Evolutionary conservation across 176 grass and related monocot species (phyloP), one percentile per base, ranked within the genome.

Genomic region (Saccharum spontaneum): DNA sequence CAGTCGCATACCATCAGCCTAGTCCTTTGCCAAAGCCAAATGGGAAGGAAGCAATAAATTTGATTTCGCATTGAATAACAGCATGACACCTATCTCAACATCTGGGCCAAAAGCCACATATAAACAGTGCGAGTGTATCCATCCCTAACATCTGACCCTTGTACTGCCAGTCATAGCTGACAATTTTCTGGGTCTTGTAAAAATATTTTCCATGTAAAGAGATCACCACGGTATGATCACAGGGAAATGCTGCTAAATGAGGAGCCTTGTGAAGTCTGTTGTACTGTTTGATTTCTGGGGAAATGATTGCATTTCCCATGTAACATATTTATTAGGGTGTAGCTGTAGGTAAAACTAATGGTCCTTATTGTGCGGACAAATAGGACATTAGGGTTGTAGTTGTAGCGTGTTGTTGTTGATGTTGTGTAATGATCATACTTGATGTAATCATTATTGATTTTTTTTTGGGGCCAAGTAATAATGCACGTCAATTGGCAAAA

Each of bases 261-360:
- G 78, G 54, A 59, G 43, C 44, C 34, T 26, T 78, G 79, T 89
- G 88, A 59, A 78, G 45, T 68, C 12, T 83, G 84, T 61, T 83
- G 84, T 68, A 84, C 73, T 87, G 50, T 71, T 74, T 79, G 36
- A 69, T 76, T 70, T 87, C 23, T 50, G 6, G 37, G 55, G 70
- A 54, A 63, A 70, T 76, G 85, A 64, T 37, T 39, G 70, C n/a
- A 67, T 84, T 76, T 75, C 41, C 69, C 83, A 61, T 87, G 89
- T 84, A 91, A 83, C 76, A 87, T 80, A 84, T 76, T 87, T 80
- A 18, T 87, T 80, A 87, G 86, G 81, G 39, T 8, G 80, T 76
- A 87, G 89, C 33, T 87, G 70, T 91, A 91, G 89, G 62, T 80
- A 52, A 82, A 77, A 50, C 70, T 91, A 65, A 87, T 79, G 70